Base-by-base conservation (phyloP, 1,284 basidiomycete genomes). In the Boletus holoroseus region DNA sequence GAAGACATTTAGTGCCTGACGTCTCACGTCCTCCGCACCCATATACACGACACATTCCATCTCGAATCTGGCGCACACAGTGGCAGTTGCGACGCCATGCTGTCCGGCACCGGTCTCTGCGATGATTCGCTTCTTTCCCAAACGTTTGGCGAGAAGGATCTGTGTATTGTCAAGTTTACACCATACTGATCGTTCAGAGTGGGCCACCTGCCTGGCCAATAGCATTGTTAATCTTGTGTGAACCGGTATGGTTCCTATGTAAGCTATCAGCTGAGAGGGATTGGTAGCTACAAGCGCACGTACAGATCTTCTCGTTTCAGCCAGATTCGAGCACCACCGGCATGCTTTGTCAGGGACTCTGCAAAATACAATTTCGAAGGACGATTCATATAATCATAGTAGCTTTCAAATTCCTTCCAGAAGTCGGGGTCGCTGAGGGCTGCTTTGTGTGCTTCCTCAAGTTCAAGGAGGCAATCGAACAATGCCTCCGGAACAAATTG, bases 71-170 rank as follows among this genome's bases (percentile, higher is more conserved):
- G 95, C 95, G 62, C 96, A 99, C 8, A 93, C 96, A 2, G 95
- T 99, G 0, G 96, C 96, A 35, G 95, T 98, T 8, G 96, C 96
- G 18, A 99, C 94, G 69, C 96, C 96, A 70, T 99, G 96, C 69
- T 99, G 95, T 27, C 96, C 96, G 0, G 96, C 95, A 55, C 95
- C 95, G 1, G 96, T 99, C 76, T 99, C 96, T 44, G 95, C 94
- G 58, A 99, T 98, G 67, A 99, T 98, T 46, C 94, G 82, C 43
- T 79, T 96, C 76, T 99, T 99, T 27, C 96, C 95, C 57, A 99
- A 74, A 40, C 95, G 80, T 52, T 82, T 82, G 4, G 96, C 96
- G 30, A 99, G 82, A 15, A 99, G 77, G 57, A 98, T 93, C 85
- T 93, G 39, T 56, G 54, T 24, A 18, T 18, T 11, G 34, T 32